Evolutionary conservation across 768 basidiomycete genomes (phyloP), one percentile per base, ranked within the genome.

Genomic region (Gelatoporia subvermispora): DNA sequence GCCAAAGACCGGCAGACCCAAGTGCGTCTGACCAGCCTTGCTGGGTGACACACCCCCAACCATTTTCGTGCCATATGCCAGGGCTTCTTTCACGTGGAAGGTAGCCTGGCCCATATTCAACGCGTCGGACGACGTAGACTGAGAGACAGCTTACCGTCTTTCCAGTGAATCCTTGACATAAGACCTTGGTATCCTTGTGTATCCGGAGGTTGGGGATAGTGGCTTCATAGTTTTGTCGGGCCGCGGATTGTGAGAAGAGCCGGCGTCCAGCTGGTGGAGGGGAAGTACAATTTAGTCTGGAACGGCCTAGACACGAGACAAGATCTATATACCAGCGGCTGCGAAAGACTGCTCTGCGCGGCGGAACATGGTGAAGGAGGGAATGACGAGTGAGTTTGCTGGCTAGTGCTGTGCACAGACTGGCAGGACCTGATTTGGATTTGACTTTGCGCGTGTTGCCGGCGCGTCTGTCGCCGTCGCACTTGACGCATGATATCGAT

Each of bases 41-140:
- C 89, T 92, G 34, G 90, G 91, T 2, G 92, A 94, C 46, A 96
- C 93, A 53, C 96, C 96, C 49, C 96, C 96, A 49, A 99, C 91
- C 89, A 98, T 95, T 53, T 85, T 88, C 50, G 95, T 98, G 17
- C 96, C 95, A 63, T 90, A 99, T 43, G 82, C 92, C 54, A 98
- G 68, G 34, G 96, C 94, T 68, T 97, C 92, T 61, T 77, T 85
- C 52, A 84, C 82, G 75, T 99, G 96, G 80, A 99, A 99, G 59
- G 96, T 97, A 55, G 88, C 96, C 95, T 90, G 52, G 36, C 35
- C n/a, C 23, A 43, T 8, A 20, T n/a, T 35, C 41, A 45, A 21
- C 31, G 41, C 38, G 34, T 21, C 43, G 36, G 15, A 35, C 2
- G 25, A 38, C n/a, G 37, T 16, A 38, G 34, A 49, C n/a, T 21